Conservation (phyloP, 2,329 filamentous ascomycete genomes). For the Botrytis cinerea region DNA sequence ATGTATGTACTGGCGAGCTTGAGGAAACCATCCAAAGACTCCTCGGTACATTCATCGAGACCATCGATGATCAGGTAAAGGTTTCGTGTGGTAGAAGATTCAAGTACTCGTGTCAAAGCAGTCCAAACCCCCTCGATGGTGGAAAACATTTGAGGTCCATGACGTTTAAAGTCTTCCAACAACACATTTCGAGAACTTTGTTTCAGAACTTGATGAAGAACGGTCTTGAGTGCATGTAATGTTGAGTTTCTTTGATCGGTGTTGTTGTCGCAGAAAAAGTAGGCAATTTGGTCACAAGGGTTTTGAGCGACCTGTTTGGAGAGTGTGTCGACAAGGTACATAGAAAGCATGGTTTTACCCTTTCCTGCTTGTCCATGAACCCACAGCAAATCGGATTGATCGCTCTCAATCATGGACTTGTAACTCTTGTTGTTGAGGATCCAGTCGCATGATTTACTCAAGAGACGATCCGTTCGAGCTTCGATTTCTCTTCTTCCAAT, state of each 20-base stretch:
- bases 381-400: constrained; percentile 24
- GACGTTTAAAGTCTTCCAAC: constrained; percentile 22
- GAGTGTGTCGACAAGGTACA: constrained; percentile 20
- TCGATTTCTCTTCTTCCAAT: constrained; percentile 20
- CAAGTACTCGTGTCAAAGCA: constrained; percentile 18
- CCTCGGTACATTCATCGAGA: constrained; percentile 24
- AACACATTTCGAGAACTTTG: constrained; percentile 20
- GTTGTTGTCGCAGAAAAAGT: constrained; percentile 25
- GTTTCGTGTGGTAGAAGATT: constrained; percentile 21
- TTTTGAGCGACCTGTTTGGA: constrained; percentile 23
- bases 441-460: constrained; percentile 22
- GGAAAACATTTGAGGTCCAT: constrained; percentile 22
- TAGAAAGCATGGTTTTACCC: constrained; percentile 26
- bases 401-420: constrained; percentile 20
- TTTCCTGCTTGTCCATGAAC: constrained; percentile 24
- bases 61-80: constrained; percentile 26
- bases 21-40: constrained; percentile 18
- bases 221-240: constrained; percentile 24
- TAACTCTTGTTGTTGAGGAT: constrained; percentile 21
- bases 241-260: constrained; percentile 19
- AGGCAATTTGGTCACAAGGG: constrained; percentile 19
- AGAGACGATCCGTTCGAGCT: constrained; percentile 23
- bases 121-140: constrained; percentile 23
- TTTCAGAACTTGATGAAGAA: constrained; percentile 20
- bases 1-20: constrained; percentile 22